A percentile compares a stretch with the other conserved stretches of the same genome.
These are phyloP conservation scores for Apostasia shenzhenica DNA, from an alignment of 106 monocot species.

Conservation along the genomic window DNA sequence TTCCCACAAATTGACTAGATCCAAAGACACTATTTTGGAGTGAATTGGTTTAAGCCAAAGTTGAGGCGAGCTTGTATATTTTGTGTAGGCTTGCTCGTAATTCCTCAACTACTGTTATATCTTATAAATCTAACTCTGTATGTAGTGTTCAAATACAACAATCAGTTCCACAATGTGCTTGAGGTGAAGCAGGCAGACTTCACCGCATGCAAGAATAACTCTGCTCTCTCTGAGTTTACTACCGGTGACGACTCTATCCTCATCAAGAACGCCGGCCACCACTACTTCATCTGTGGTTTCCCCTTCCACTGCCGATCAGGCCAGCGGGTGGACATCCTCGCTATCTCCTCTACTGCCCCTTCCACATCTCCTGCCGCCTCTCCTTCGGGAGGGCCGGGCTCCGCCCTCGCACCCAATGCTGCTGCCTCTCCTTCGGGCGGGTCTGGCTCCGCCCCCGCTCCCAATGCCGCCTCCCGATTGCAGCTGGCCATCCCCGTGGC, in stretches of 20 bases:
- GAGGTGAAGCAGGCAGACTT: slow-evolving; percentile 46
- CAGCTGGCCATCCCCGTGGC: too few relatives aligned
- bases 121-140: too few relatives aligned
- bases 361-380: slow-evolving; percentile 7
- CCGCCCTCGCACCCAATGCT: not conserved
- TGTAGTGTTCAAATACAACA: slow-evolving; percentile 64
- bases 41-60: not conserved
- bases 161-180: slow-evolving; percentile 49
- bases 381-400: not conserved
- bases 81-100: not conserved
- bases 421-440: not conserved
- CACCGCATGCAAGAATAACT: slow-evolving; percentile 20
- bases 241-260: slow-evolving; percentile 60
- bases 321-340: slow-evolving; percentile 51
- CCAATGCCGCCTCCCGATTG: not conserved
- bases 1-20: too few relatives aligned
- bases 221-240: slow-evolving; percentile 23
- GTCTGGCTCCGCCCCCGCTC: slow-evolving; percentile 8
- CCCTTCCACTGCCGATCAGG: slow-evolving; percentile 51
- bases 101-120: not conserved
- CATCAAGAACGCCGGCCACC: slow-evolving; percentile 30
- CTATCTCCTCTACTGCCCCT: slow-evolving; percentile 15
- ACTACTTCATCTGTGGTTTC: slow-evolving; percentile 55
- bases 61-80: too few relatives aligned
- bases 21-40: too few relatives aligned